Conservation (phyloP, 495 filamentous ascomycete species). For the Tuber microsphaerosporum region DNA sequence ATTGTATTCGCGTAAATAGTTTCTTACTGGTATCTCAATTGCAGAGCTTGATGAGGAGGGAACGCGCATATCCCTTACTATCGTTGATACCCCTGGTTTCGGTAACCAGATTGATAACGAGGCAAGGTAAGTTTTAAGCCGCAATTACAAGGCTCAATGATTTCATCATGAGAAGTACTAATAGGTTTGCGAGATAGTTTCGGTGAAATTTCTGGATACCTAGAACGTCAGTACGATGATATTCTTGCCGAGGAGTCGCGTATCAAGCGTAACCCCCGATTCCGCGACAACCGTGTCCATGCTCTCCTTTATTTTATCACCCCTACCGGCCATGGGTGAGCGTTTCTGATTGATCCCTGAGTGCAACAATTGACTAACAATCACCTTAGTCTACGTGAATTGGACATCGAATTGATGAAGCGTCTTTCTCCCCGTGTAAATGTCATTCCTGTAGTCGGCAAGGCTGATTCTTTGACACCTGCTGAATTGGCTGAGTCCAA, state of each 20-base stretch:
- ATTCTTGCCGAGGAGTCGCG: conserved; percentile 98
- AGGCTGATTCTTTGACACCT: conserved; percentile 93
- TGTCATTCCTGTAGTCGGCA: conserved; percentile 97
- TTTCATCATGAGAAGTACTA: conserved; percentile 37
- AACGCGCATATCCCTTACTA: conserved; percentile 93
- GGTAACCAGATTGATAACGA: conserved; percentile 99
- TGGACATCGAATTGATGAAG: conserved; percentile 99
- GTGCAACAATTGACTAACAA: conserved; percentile 30
- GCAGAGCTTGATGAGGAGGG: conserved; percentile 96
- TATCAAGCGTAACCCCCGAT: conserved; percentile 99
- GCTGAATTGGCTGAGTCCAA: conserved; percentile 96
- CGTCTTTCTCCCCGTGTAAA: conserved; percentile 96
- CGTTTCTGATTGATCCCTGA: conserved; percentile 7
- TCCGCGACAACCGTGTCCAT: conserved; percentile 97
- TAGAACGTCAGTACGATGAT: conserved; percentile 98
- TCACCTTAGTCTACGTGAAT: conserved; percentile 71
- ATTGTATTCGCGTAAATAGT: conserved; percentile 4
- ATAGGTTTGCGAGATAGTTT: conserved; percentile 56
- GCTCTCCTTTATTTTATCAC: conserved; percentile 98
- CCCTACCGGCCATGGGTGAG: conserved; percentile 89
- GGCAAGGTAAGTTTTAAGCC: conserved; percentile 61
- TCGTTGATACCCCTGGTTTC: conserved; percentile 97
- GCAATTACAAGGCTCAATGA: conserved; percentile 82
- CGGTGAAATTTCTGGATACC: conserved; percentile 90
- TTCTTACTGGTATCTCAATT: conserved; percentile 22